Base-by-base conservation (phyloP, 441 rosid species). In the Erodium moschatum region DNA sequence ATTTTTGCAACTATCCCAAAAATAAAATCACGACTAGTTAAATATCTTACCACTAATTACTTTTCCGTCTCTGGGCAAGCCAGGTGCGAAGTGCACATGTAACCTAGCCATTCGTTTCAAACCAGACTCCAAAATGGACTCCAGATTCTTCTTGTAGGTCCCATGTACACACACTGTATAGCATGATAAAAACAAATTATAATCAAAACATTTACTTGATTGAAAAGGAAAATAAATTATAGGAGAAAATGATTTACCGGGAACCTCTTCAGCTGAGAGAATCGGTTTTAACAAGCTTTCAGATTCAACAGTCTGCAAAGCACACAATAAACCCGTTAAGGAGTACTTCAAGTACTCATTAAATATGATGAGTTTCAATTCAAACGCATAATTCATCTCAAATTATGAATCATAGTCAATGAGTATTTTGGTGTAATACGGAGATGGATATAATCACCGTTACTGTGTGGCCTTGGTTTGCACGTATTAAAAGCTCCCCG, bases 401-500 rank as follows among this genome's bases (percentile, higher is more conserved):
- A 46, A 46, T 46, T 46, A 10, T 8, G 52, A 46, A 46, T 24
- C 27, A 24, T 0, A 0, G 0, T 46, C 52, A 10, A 65, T 66
- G 18, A 7, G 16, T 6, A 40, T 42, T 13, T 66, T 19, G 7
- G n/a, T 44, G 3, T 31, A 18, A 18, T 62, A 18, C 21, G 4
- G 62, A 5, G 21, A 18, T 69, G 8, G 33, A 56, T 21, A 42
- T 46, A 24, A 67, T 78, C 68, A 92, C 98, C 87, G 75, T 80
- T 65, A 93, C 67, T 0, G 98, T 83, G 73, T 93, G 98, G 65
- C 98, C 98, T 85, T 89, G 97, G 79, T 90, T 93, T 70, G 98
- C 97, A 40, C 95, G 96, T 38, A 90, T 87, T 56, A 85, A 72
- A 76, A 87, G 86, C 79, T 86, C 92, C 35, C 86, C 90, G 16